Conservation (phyloP, 2,329 filamentous ascomycete species). For the Ophiocordyceps camponoti-floridani region DNA sequence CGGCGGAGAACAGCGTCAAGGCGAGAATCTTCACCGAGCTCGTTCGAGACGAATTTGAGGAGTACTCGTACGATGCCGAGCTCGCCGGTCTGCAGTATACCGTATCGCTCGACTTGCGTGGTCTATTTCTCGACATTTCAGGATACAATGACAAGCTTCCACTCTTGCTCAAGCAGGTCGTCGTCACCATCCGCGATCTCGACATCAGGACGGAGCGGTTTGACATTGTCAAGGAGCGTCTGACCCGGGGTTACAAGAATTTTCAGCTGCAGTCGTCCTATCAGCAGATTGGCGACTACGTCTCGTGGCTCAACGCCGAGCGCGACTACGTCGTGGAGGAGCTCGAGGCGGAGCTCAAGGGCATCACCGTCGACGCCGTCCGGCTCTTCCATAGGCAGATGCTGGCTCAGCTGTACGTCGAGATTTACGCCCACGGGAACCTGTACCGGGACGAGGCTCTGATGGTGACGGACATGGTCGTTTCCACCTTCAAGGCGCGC, state of each 20-base stretch:
- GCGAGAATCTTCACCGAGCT: constrained; percentile 67
- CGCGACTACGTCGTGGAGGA: constrained; percentile 66
- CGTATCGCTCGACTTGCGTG: constrained; percentile 53
- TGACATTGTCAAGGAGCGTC: constrained; percentile 73
- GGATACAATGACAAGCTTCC: constrained; percentile 96
- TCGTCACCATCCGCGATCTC: constrained; percentile 68
- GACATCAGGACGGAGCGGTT: constrained; percentile 78
- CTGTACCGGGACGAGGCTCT: constrained; percentile 86
- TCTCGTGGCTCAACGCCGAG: constrained; percentile 62
- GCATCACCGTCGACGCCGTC: constrained; percentile 57
- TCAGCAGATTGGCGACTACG: constrained; percentile 71
- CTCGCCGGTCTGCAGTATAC: constrained; percentile 76
- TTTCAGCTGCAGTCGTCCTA: constrained; percentile 80
- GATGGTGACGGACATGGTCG: constrained; percentile 66
- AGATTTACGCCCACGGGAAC: constrained; percentile 81
- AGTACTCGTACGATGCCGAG: constrained; percentile 93
- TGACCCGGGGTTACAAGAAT: constrained; percentile 63
- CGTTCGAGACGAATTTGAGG: constrained; percentile 72
- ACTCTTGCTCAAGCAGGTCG: constrained; percentile 76
- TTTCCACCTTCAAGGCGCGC: constrained; percentile 58
- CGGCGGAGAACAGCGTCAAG: constrained; percentile 62
- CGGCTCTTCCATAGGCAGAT: constrained; percentile 64
- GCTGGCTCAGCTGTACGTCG: constrained; percentile 69
- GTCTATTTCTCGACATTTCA: constrained; percentile 60
- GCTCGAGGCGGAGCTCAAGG: constrained; percentile 56